phyloP scores from a whole-genome alignment of 495 filamentous ascomycete species.

The Usnea hakonensis region DNA sequence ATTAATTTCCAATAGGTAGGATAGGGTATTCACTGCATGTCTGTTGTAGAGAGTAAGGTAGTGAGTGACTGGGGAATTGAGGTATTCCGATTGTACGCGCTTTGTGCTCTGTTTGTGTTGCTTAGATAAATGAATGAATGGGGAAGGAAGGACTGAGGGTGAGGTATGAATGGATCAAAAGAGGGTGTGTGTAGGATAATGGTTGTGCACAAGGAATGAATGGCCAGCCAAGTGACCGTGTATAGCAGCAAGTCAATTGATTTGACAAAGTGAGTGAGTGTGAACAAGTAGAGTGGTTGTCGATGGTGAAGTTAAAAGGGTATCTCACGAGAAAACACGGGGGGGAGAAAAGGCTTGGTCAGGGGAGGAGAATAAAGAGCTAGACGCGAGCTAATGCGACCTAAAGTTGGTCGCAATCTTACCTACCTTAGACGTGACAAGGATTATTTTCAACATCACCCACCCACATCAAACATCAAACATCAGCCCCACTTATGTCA shows the following conservation, averaged over 20 bases:
- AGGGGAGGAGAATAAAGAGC: not conserved
- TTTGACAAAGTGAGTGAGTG: too few relatives aligned
- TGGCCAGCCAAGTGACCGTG: slow-evolving; percentile 4
- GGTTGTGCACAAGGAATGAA: slow-evolving; percentile 4
- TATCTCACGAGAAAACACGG: not conserved
- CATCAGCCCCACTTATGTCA: too few relatives aligned
- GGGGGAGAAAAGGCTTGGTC: not conserved
- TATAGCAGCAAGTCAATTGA: not conserved
- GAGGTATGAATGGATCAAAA: not conserved
- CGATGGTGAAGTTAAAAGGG: not conserved
- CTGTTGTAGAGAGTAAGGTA: not conserved
- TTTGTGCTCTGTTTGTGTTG: not conserved
- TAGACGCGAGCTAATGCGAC: slow-evolving; percentile 3
- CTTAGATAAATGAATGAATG: not conserved
- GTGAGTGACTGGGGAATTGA: not conserved
- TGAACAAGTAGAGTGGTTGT: not conserved
- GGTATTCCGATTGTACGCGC: slow-evolving; percentile 1
- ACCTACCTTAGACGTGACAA: too few relatives aligned
- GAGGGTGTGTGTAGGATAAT: not conserved
- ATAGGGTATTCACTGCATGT: slow-evolving; percentile 2
- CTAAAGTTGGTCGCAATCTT: not conserved
- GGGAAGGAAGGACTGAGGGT: slow-evolving; percentile 4
- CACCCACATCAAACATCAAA: too few relatives aligned
- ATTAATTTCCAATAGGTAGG: not conserved
- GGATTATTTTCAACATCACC: too few relatives aligned